These are phyloP conservation scores for Trichoderma sp. DNA, from an alignment of 2,329 filamentous ascomycete species.

Conservation along the genomic window DNA sequence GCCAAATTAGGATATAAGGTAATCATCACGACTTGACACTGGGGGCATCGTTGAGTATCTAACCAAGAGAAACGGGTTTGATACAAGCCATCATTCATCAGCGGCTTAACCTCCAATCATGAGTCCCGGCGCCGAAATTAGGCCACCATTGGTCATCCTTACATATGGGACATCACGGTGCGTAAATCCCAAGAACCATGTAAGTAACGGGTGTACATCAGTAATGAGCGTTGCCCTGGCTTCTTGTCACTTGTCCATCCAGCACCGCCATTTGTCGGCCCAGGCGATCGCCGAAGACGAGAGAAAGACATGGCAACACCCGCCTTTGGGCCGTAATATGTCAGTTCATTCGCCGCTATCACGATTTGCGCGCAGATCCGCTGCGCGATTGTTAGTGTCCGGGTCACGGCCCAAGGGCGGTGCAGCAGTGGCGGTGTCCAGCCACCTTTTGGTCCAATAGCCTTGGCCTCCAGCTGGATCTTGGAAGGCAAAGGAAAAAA, in stretches of 20 bases:
- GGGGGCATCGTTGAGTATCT: not conserved
- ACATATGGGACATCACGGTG: conserved; percentile 13
- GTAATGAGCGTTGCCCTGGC: not conserved
- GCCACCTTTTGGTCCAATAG: conserved; percentile 3
- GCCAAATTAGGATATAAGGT: not conserved
- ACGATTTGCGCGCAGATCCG: not conserved
- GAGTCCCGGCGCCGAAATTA: not conserved
- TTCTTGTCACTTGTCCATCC: not conserved
- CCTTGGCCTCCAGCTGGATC: not conserved
- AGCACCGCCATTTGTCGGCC: not conserved
- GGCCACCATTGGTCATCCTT: conserved; percentile 1
- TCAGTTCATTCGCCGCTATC: conserved; percentile 18
- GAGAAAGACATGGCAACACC: conserved; percentile 34
- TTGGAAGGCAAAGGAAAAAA: not conserved
- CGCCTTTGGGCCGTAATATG: conserved; percentile 10
- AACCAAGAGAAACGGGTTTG: not conserved
- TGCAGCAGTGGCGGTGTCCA: conserved; percentile 24
- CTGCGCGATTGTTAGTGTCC: conserved; percentile 34
- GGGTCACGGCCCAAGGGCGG: conserved; percentile 18
- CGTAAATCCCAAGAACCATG: conserved; percentile 13
- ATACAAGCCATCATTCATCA: not conserved
- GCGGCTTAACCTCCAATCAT: not conserved
- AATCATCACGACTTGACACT: not conserved
- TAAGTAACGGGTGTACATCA: not conserved
- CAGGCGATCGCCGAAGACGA: conserved; percentile 34